Evolutionary conservation across 2,329 filamentous ascomycete species (phyloP).

Genomic region (Chrysoporthe austroafricana): DNA sequence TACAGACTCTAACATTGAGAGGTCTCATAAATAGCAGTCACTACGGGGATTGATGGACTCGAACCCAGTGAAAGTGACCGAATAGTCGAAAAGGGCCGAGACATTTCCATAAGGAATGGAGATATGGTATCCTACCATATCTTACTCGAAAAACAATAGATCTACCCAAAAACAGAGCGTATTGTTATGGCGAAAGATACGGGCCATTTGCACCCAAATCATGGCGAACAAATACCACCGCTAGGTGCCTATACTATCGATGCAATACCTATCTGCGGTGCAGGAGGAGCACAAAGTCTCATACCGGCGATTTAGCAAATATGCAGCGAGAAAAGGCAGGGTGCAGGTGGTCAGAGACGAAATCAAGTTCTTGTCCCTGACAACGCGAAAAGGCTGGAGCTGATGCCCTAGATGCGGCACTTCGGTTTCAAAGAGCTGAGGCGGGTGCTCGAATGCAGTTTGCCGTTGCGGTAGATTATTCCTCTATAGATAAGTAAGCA

Average conservation of each 20-base stretch:
- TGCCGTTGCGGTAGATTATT: conserved; percentile 20
- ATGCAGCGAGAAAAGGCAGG: conserved; percentile 10
- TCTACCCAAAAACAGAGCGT: too few species aligned
- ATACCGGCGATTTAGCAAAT: background rate
- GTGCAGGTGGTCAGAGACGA: conserved; percentile 14
- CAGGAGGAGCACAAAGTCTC: too few species aligned
- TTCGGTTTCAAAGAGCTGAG: conserved; percentile 9
- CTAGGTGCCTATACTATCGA: too few species aligned
- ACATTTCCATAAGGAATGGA: too few species aligned
- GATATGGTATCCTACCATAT: too few species aligned
- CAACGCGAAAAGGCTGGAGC: conserved; percentile 18
- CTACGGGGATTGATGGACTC: background rate
- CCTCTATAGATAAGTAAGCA: conserved; percentile 11
- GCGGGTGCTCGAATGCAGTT: conserved; percentile 18
- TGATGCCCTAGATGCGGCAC: conserved; percentile 16
- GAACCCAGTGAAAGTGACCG: conserved; percentile 14
- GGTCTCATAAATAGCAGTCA: background rate
- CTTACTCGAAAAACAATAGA: too few species aligned
- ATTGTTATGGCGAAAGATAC: too few species aligned
- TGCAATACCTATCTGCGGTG: too few species aligned
- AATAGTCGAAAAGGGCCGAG: conserved; percentile 11
- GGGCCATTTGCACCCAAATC: too few species aligned
- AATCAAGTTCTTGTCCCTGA: conserved; percentile 15
- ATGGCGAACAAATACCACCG: too few species aligned
- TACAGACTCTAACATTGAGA: background rate